Percentiles rank a stretch among this genome's conserved stretches.
phyloP scores from a whole-genome alignment of 2,329 filamentous ascomycete species.

The Phaeomoniella chlamydospora region DNA sequence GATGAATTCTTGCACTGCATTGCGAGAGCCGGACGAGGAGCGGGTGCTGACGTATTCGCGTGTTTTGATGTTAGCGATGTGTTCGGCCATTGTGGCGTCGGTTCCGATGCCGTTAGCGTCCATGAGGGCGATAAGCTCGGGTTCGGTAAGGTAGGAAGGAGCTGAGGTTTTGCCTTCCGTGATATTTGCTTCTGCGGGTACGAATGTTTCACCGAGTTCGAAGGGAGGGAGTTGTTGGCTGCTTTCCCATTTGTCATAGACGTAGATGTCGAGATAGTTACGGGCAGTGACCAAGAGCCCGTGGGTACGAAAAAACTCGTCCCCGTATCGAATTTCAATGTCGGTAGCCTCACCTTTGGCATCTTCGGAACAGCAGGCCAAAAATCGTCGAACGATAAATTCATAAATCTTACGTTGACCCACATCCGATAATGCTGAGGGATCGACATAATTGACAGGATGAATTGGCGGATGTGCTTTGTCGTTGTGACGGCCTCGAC shows the following conservation, averaged over 20 bases:
- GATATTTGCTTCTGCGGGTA: conserved; percentile 78
- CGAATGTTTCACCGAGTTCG: conserved; percentile 63
- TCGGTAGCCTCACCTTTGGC: conserved; percentile 77
- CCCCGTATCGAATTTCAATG: conserved; percentile 69
- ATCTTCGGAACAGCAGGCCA: conserved; percentile 92
- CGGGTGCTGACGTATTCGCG: conserved; percentile 68
- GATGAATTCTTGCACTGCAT: conserved; percentile 66
- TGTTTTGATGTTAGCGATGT: conserved; percentile 90
- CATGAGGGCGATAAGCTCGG: conserved; percentile 91
- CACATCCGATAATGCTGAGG: conserved; percentile 42
- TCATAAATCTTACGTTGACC: conserved; percentile 74
- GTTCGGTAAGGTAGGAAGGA: conserved; percentile 81
- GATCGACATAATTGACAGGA: conserved; percentile 70
- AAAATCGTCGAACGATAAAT: conserved; percentile 78
- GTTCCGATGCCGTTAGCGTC: conserved; percentile 97
- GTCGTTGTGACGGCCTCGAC: conserved; percentile 78
- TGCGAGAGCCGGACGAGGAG: conserved; percentile 31
- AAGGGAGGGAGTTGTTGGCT: conserved; percentile 71
- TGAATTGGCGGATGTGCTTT: conserved; percentile 97
- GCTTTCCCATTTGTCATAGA: conserved; percentile 93
- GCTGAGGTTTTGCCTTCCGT: conserved; percentile 78
- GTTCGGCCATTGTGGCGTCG: conserved; percentile 97
- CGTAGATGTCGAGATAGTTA: conserved; percentile 91
- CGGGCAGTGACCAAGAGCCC: conserved; percentile 74
- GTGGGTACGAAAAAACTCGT: conserved; percentile 67